Conservation (phyloP, 148 eudicot species). For the Vaccinium vitisidaea region DNA sequence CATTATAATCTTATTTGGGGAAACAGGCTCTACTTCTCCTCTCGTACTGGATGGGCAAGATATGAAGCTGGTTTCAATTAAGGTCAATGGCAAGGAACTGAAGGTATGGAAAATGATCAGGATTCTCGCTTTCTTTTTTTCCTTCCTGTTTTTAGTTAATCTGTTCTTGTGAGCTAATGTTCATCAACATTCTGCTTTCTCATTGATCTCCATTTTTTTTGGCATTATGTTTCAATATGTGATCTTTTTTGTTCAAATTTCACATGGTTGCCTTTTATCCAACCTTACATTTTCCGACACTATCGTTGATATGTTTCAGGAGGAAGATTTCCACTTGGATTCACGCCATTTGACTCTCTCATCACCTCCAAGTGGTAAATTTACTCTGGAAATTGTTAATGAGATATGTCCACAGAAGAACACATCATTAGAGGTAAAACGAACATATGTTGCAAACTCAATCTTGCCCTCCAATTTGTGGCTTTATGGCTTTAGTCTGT, state of each 20-base stretch:
- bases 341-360: slow-evolving; percentile 71
- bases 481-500: slow-evolving; percentile 1
- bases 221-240: neutral
- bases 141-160: neutral
- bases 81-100: slow-evolving; percentile 57
- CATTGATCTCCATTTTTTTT: neutral
- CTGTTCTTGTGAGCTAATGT: neutral
- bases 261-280: slow-evolving; percentile 7
- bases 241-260: slow-evolving; percentile 3
- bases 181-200: neutral
- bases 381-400: slow-evolving; percentile 72
- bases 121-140: neutral
- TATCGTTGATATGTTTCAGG: slow-evolving; percentile 39
- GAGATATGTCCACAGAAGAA: slow-evolving; percentile 88
- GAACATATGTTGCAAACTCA: slow-evolving; percentile 6
- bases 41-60: slow-evolving; percentile 78
- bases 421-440: slow-evolving; percentile 84
- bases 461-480: slow-evolving; percentile 6
- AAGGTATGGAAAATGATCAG: slow-evolving; percentile 42
- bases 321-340: slow-evolving; percentile 66
- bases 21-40: slow-evolving; percentile 65
- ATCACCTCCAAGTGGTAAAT: slow-evolving; percentile 73
- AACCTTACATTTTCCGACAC: slow-evolving; percentile 5
- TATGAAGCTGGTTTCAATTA: slow-evolving; percentile 70
- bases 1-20: slow-evolving; percentile 6